These are phyloP conservation scores for Elsinoe australis DNA, from an alignment of 2,329 filamentous ascomycete species.

Conservation along the genomic window DNA sequence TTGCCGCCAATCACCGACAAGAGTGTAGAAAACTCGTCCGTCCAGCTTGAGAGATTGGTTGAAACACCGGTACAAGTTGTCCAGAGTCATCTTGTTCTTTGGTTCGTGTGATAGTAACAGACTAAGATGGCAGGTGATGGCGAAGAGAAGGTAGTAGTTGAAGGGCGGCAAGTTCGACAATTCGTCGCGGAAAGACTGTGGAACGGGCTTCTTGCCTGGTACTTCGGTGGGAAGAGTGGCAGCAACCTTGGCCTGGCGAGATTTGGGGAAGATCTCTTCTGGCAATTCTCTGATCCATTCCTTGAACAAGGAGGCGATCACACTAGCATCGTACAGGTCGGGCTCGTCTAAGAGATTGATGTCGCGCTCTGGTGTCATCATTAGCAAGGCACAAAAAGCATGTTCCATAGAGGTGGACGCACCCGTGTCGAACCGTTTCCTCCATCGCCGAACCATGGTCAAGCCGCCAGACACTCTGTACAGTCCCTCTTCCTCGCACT, in stretches of 20 bases:
- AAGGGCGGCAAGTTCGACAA: constrained; percentile 90
- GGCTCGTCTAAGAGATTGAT: constrained; percentile 83
- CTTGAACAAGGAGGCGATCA: constrained; percentile 92
- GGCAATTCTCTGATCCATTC: constrained; percentile 93
- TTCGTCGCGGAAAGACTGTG: constrained; percentile 80
- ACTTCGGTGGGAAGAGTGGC: constrained; percentile 76
- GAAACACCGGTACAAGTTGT: constrained; percentile 93
- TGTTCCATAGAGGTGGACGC: too few relatives aligned
- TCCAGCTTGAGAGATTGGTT: constrained; percentile 97
- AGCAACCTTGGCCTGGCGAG: constrained; percentile 69
- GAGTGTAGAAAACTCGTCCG: constrained; percentile 86
- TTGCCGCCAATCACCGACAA: constrained; percentile 90
- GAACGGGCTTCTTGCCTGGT: constrained; percentile 62
- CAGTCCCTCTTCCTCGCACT: constrained; percentile 86
- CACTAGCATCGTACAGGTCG: constrained; percentile 92
- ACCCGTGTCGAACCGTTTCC: constrained; percentile 83
- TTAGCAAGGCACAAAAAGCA: too few relatives aligned
- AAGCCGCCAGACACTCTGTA: constrained; percentile 89
- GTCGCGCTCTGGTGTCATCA: constrained; percentile 58
- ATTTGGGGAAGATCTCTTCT: constrained; percentile 85
- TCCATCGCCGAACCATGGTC: constrained; percentile 87
- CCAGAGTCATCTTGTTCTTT: constrained; percentile 97
- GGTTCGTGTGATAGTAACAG: constrained; percentile 83
- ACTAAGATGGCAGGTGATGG: constrained; percentile 92
- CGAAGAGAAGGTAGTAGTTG: constrained; percentile 96